These are phyloP conservation scores for Novymonas esmeraldas DNA, from an alignment of 208 protist genomes.

Conservation along the genomic window DNA sequence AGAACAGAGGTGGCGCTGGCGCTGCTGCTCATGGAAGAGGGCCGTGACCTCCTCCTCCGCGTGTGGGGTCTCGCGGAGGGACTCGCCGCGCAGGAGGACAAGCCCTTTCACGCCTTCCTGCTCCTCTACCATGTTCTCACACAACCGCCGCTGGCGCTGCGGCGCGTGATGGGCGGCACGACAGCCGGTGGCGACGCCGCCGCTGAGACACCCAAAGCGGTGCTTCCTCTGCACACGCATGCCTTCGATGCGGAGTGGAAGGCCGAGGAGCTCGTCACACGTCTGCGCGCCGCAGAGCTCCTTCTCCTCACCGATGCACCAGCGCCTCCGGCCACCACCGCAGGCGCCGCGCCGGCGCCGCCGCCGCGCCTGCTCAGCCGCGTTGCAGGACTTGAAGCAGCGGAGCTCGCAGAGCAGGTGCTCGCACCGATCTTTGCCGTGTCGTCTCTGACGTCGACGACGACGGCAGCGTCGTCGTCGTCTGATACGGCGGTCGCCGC, in stretches of 20 bases:
- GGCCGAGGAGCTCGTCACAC: slow-evolving; percentile 46
- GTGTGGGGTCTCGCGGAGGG: slow-evolving; percentile 51
- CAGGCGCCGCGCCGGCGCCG: not conserved
- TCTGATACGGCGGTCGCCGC: not conserved
- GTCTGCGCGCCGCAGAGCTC: slow-evolving; percentile 58
- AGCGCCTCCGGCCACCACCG: not conserved
- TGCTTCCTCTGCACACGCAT: slow-evolving; percentile 13
- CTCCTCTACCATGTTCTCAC: slow-evolving; percentile 32
- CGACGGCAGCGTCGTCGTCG: not conserved
- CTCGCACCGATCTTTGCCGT: slow-evolving; percentile 48
- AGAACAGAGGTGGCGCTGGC: too few species aligned
- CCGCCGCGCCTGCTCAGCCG: slow-evolving; percentile 20
- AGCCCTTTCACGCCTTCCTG: slow-evolving; percentile 59
- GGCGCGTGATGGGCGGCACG: slow-evolving; percentile 3
- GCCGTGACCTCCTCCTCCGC: slow-evolving; percentile 11
- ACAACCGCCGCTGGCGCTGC: slow-evolving; percentile 18
- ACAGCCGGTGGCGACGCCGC: not conserved
- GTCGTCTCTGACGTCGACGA: slow-evolving; percentile 3
- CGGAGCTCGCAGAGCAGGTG: slow-evolving; percentile 60
- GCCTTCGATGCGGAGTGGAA: slow-evolving; percentile 42
- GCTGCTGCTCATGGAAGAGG: slow-evolving; percentile 21
- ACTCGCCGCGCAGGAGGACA: slow-evolving; percentile 33
- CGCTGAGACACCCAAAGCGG: not conserved
- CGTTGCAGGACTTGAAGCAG: slow-evolving; percentile 25
- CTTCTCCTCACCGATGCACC: slow-evolving; percentile 25